These are phyloP conservation scores for Actinomucor elegans DNA, from an alignment of 371 early-diverging fungal genomes.

Conservation along the genomic window DNA sequence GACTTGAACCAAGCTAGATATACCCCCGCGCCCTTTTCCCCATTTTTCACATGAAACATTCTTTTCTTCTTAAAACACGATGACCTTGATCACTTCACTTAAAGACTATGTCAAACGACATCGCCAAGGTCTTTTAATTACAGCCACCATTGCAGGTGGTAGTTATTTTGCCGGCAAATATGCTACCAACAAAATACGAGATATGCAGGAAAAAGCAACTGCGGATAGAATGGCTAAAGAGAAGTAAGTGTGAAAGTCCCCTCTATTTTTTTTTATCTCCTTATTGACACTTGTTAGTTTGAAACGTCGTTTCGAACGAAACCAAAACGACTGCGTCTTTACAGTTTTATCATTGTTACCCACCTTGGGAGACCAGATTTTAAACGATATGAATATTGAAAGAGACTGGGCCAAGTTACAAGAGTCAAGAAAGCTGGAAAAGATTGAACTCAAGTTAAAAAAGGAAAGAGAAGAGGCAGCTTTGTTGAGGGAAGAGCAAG, in stretches of 20 bases:
- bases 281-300: slow-evolving; percentile 54
- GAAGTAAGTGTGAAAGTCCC: slow-evolving; percentile 56
- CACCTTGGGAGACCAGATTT: slow-evolving; percentile 74
- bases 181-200: slow-evolving; percentile 68
- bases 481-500: slow-evolving; percentile 8
- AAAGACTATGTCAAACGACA: slow-evolving; percentile 54
- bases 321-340: slow-evolving; percentile 87
- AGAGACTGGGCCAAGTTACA: slow-evolving; percentile 67
- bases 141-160: slow-evolving; percentile 72
- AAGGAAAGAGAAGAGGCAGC: slow-evolving; percentile 24
- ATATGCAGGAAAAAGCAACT: slow-evolving; percentile 65
- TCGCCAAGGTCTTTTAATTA: slow-evolving; percentile 60
- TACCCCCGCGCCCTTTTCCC: background rate
- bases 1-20: background rate
- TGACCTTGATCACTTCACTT: slow-evolving; percentile 24
- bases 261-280: no score
- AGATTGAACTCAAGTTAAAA: slow-evolving; percentile 23
- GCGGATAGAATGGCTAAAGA: slow-evolving; percentile 70
- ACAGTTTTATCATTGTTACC: slow-evolving; percentile 77
- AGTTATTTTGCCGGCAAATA: slow-evolving; percentile 75
- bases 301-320: slow-evolving; percentile 89
- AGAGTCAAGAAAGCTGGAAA: slow-evolving; percentile 48
- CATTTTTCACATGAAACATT: slow-evolving; percentile 15
- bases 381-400: slow-evolving; percentile 81
- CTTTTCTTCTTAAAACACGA: background rate